Percentiles rank a stretch among this genome's conserved stretches.
These are phyloP conservation scores for Aspergillus asperescens DNA, from an alignment of 495 filamentous ascomycete genomes.

Conservation along the genomic window DNA sequence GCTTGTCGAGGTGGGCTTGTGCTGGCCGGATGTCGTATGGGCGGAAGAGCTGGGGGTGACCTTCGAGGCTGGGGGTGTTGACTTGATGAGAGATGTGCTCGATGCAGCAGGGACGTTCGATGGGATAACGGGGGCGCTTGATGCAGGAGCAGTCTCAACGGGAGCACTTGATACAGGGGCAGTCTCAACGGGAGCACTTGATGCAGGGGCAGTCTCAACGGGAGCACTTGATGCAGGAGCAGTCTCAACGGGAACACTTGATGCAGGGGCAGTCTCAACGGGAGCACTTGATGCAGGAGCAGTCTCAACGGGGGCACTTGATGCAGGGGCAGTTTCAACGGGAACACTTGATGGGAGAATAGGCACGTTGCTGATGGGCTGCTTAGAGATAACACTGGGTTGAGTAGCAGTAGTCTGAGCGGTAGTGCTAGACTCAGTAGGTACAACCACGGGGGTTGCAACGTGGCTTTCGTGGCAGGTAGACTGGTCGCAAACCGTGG, in stretches of 20 bases:
- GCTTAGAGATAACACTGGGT: neutral
- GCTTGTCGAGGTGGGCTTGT: slow-evolving; percentile 7
- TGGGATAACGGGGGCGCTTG: neutral
- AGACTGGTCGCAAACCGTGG: neutral
- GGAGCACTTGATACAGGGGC: slow-evolving; percentile 1
- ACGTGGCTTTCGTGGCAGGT: slow-evolving; percentile 4
- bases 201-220: neutral
- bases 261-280: neutral
- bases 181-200: slow-evolving; percentile 1
- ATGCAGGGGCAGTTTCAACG: neutral
- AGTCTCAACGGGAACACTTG: neutral
- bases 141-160: neutral
- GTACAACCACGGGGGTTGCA: slow-evolving; percentile 3
- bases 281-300: slow-evolving; percentile 1
- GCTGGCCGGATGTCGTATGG: slow-evolving; percentile 1
- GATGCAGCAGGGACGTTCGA: neutral
- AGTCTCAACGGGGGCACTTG: too few relatives aligned
- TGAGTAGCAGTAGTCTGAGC: neutral
- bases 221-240: neutral
- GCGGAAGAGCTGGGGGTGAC: slow-evolving; percentile 6
- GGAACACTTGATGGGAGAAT: neutral
- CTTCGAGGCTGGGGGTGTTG: slow-evolving; percentile 5
- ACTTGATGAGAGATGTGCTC: neutral
- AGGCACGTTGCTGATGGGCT: neutral
- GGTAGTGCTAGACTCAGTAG: neutral